These are phyloP conservation scores for Herpetospermum pedunculosum DNA, from an alignment of 306 rosid species.

Conservation along the genomic window DNA sequence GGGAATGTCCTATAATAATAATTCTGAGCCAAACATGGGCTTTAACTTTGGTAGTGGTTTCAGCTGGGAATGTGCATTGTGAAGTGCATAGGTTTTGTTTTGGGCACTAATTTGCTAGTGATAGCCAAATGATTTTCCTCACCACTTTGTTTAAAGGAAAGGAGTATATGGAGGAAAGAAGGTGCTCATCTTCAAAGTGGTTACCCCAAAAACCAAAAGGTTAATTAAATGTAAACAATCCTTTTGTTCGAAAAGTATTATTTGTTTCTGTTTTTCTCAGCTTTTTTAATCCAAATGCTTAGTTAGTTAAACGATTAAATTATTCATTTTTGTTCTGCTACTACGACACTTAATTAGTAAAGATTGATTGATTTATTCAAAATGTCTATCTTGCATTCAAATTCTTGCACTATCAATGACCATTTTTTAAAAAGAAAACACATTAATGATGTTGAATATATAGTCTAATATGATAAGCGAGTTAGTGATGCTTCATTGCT, in stretches of 20 bases:
- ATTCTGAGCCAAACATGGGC: not conserved
- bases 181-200: not conserved
- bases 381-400: too few relatives aligned
- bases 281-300: not conserved
- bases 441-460: too few relatives aligned
- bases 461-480: too few relatives aligned
- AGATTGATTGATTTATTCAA: too few relatives aligned
- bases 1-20: not conserved
- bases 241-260: not conserved
- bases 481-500: too few relatives aligned
- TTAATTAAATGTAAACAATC: not conserved
- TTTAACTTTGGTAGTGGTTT: not conserved
- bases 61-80: not conserved
- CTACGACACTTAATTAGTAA: too few relatives aligned
- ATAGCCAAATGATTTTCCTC: slow-evolving; percentile 2
- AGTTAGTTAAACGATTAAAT: not conserved
- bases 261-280: not conserved
- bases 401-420: too few relatives aligned
- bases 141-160: not conserved
- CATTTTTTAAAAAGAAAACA: too few relatives aligned
- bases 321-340: not conserved
- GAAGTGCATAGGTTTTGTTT: not conserved
- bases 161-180: not conserved
- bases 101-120: not conserved
- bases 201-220: not conserved